Conservation (phyloP, 345 rosid species). For the Pistacia vera region DNA sequence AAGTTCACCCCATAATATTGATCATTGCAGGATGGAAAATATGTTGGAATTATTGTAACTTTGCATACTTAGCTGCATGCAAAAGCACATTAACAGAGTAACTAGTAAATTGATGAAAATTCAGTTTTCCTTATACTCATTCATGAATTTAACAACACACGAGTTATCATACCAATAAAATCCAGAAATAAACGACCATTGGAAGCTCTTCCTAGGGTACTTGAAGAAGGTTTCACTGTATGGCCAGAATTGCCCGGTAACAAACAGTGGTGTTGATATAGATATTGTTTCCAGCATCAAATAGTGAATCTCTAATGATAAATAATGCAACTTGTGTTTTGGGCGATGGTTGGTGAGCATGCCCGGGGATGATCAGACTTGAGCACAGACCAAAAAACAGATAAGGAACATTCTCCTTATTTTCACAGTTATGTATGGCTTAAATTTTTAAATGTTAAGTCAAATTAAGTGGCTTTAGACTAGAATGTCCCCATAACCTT, state of each 20-base stretch:
- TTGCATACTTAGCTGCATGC: background rate
- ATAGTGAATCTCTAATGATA: conserved; percentile 8
- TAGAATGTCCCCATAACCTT: no score
- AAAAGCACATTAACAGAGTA: background rate
- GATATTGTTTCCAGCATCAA: conserved; percentile 29
- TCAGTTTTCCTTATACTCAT: no score
- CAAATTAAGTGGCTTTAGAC: no score
- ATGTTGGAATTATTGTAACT: background rate
- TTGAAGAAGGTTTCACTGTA: conserved; percentile 11
- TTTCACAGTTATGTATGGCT: no score
- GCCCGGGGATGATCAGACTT: no score
- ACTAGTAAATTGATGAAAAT: background rate
- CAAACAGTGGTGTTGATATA: conserved; percentile 12
- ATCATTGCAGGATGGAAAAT: background rate
- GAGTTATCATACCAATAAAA: background rate
- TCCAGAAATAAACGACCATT: conserved; percentile 12
- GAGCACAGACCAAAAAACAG: no score
- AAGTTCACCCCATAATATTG: background rate
- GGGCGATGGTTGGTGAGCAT: background rate
- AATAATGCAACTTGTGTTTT: background rate
- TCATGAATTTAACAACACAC: no score
- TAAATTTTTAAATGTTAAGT: no score
- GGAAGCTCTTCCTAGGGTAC: background rate
- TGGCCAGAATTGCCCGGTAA: background rate
- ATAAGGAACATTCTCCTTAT: no score